phyloP scores from a whole-genome alignment of 2,329 filamentous ascomycete genomes.

The Ophiostoma himal-ulmi region DNA sequence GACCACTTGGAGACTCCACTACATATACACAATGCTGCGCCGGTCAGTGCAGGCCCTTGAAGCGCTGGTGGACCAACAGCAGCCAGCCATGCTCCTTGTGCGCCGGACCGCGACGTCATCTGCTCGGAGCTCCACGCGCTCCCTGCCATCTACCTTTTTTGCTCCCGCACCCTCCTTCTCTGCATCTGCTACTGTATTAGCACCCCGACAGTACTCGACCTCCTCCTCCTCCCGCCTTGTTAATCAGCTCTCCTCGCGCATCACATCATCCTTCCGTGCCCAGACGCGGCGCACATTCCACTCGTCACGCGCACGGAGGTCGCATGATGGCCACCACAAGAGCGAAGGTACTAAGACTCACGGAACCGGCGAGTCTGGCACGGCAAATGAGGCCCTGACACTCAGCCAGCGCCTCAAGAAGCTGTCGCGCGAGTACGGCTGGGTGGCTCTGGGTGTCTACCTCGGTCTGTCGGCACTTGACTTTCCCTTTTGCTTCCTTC shows the following conservation, averaged over 20 bases:
- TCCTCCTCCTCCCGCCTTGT: background rate
- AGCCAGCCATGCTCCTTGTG: slow-evolving; percentile 14
- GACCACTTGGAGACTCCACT: background rate
- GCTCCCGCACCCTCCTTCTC: background rate
- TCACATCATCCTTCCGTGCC: background rate
- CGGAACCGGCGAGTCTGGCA: background rate
- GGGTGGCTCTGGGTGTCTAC: slow-evolving; percentile 90
- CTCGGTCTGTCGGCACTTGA: slow-evolving; percentile 75
- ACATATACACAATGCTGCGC: slow-evolving; percentile 17
- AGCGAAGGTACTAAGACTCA: background rate
- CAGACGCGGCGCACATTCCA: slow-evolving; percentile 31
- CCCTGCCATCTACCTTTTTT: background rate
- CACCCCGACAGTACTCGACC: background rate
- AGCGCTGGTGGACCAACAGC: slow-evolving; percentile 18
- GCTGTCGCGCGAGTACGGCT: slow-evolving; percentile 87
- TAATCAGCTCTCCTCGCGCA: background rate
- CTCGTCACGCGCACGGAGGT: slow-evolving; percentile 29
- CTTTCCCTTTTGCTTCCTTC: slow-evolving; percentile 90
- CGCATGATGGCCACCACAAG: slow-evolving; percentile 25
- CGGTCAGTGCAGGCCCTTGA: slow-evolving; percentile 18
- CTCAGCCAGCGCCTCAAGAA: slow-evolving; percentile 71
- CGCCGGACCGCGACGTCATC: background rate
- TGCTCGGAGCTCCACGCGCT: slow-evolving; percentile 2
- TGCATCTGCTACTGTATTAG: background rate
- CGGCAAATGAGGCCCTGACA: slow-evolving; percentile 32